A percentile compares a stretch with the other conserved stretches of the same genome.
Evolutionary conservation across 2,329 filamentous ascomycete genomes (phyloP).

Genomic region (Penicillium frequentans): DNA sequence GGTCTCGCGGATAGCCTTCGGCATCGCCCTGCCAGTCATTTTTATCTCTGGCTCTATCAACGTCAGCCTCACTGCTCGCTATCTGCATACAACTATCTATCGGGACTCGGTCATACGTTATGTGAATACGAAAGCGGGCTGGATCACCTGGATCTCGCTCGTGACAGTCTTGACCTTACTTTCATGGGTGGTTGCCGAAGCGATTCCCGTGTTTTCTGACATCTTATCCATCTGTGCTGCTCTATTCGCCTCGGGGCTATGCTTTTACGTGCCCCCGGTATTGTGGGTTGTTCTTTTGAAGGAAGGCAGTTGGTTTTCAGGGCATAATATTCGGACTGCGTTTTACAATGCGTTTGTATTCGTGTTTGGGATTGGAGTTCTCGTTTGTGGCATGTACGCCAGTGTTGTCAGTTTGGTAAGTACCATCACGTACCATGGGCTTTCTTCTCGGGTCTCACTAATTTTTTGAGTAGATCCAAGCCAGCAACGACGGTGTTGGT

Average conservation of each 20-base stretch:
- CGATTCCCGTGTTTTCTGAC: slow-evolving; percentile 20
- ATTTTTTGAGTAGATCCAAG: not conserved
- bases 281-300: slow-evolving; percentile 15
- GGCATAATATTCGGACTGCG: slow-evolving; percentile 7
- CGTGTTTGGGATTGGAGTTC: slow-evolving; percentile 16
- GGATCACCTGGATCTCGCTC: slow-evolving; percentile 18
- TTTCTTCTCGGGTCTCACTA: not conserved
- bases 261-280: slow-evolving; percentile 12
- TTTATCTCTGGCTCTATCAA: slow-evolving; percentile 23
- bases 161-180: slow-evolving; percentile 12
- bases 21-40: slow-evolving; percentile 15
- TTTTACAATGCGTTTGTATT: slow-evolving; percentile 17
- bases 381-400: slow-evolving; percentile 19
- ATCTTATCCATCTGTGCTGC: slow-evolving; percentile 16
- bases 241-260: slow-evolving; percentile 11
- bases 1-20: slow-evolving; percentile 12
- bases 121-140: slow-evolving; percentile 19
- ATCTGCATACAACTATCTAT: slow-evolving; percentile 19
- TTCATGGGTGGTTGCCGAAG: slow-evolving; percentile 21
- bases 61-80: slow-evolving; percentile 18
- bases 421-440: not conserved
- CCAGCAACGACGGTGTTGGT: slow-evolving; percentile 3
- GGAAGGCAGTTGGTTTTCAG: slow-evolving; percentile 9
- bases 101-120: slow-evolving; percentile 13
- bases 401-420: slow-evolving; percentile 20